Conservation (phyloP, 805 yeast genomes). For the Yarrowia hollandica region DNA sequence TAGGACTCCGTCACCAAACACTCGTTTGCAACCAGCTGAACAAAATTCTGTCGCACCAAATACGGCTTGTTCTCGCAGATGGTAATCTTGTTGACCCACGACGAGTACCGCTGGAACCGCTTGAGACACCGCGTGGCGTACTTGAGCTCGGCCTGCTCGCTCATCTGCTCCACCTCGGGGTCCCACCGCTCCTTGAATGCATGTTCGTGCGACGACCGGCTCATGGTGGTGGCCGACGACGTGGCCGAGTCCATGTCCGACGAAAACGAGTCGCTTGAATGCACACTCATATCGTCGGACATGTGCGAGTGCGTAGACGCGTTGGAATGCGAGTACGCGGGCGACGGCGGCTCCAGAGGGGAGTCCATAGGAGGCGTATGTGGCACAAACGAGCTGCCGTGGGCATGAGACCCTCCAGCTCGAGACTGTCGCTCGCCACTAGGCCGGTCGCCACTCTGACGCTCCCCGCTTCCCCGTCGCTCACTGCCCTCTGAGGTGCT, state of each 20-base stretch:
- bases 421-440: not conserved
- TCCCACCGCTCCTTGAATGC: conserved; percentile 25
- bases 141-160: conserved; percentile 25
- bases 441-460: not conserved
- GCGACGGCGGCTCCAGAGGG: not conserved
- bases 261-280: conserved; percentile 9
- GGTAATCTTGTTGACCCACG: conserved; percentile 22
- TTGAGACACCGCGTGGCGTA: conserved; percentile 27
- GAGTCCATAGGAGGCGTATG: not conserved
- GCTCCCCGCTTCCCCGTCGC: not conserved
- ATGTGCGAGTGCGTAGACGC: not conserved
- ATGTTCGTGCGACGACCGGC: conserved; percentile 19
- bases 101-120: conserved; percentile 28
- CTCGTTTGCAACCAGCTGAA: conserved; percentile 26
- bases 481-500: not conserved
- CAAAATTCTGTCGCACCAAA: conserved; percentile 13
- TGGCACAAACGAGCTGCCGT: not conserved
- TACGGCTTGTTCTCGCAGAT: conserved; percentile 27
- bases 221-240: conserved; percentile 14
- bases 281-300: conserved; percentile 11
- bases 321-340: conserved; percentile 15
- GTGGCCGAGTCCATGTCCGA: conserved; percentile 26
- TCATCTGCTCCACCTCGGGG: conserved; percentile 29
- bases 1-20: conserved; percentile 5
- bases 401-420: not conserved